Evolutionary conservation across 148 eudicot genomes (phyloP), one percentile per base, ranked within the genome.

Genomic region (Rhododendron griersonianum): DNA sequence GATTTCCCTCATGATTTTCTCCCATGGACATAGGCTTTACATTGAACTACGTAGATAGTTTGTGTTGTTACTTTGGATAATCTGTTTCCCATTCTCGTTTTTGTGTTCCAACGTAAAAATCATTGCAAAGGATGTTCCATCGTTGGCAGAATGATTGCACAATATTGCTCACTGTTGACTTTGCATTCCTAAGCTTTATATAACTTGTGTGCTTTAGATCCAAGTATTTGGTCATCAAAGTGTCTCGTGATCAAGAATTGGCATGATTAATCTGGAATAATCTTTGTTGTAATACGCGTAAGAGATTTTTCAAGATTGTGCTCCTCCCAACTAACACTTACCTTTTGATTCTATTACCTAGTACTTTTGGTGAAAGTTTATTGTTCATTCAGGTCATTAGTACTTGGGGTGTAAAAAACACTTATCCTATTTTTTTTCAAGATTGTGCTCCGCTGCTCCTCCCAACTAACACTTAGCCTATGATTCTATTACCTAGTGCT

Each of bases 401-500:
- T 16, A 3, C 61, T 16, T 18, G 21, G 21, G 61, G 21, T 55
- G 61, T 55, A 16, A 55, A 51, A 55, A 55, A 15, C 61, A 55
- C 61, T 55, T 4, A 55, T 55, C 65, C n/a, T 19, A 19, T 19
- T 3, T 37, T 76, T 75, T 76, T 3, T 15, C n/a, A 16, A 2
- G 69, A 44, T 33, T 84, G 16, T 75, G 50, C 39, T 33, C 2
- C 5, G 7, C 30, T 75, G 37, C 39, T 33, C 2, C 11, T 45
- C 30, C 11, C 71, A 71, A 35, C 5, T 50, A 23, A 13, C 69
- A 75, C 80, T 48, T 37, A 15, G 5, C 47, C 33, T 33, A 73
- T 84, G 23, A 55, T n/a, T 84, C 2, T 83, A 23, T 84, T 84
- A 48, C 65, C 59, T 79, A 74, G 59, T 61, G 76, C 51, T 84